phyloP scores from a whole-genome alignment of 179 eudicot genomes.

The Pouteria campechiana region DNA sequence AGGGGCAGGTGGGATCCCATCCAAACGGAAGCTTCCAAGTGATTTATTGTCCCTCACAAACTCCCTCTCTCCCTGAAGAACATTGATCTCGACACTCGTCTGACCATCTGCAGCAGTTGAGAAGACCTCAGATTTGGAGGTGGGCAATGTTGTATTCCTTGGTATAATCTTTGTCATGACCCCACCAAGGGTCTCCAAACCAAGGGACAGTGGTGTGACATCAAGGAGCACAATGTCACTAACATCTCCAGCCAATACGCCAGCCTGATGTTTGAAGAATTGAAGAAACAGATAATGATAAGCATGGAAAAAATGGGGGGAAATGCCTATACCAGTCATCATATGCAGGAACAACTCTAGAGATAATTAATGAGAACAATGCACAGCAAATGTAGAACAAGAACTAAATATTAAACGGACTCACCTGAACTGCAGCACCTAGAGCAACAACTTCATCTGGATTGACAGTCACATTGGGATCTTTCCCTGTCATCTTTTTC shows the following conservation, averaged over 20 bases:
- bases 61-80: constrained; percentile 94
- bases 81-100: constrained; percentile 94
- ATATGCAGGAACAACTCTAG: no score
- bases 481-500: constrained; percentile 80
- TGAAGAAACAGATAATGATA: no score
- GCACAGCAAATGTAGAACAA: no score
- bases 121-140: constrained; percentile 95
- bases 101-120: constrained; percentile 98
- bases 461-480: constrained; percentile 89
- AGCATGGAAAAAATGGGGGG: no score
- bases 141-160: constrained; percentile 84
- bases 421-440: constrained; percentile 99
- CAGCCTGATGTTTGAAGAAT: no score
- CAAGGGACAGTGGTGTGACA: constrained; percentile 79
- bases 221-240: constrained; percentile 91
- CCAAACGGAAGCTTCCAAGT: constrained; percentile 89
- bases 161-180: constrained; percentile 98
- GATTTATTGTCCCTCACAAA: constrained; percentile 92
- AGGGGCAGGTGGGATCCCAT: constrained; percentile 99
- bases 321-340: no score
- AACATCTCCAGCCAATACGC: constrained; percentile 91
- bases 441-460: constrained; percentile 99
- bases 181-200: constrained; percentile 95
- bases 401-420: no score
- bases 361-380: no score